A percentile compares a stretch with the other conserved stretches of the same genome.
Conservation (phyloP, 1,139 yeast genomes). For the Candida tropicalis region DNA sequence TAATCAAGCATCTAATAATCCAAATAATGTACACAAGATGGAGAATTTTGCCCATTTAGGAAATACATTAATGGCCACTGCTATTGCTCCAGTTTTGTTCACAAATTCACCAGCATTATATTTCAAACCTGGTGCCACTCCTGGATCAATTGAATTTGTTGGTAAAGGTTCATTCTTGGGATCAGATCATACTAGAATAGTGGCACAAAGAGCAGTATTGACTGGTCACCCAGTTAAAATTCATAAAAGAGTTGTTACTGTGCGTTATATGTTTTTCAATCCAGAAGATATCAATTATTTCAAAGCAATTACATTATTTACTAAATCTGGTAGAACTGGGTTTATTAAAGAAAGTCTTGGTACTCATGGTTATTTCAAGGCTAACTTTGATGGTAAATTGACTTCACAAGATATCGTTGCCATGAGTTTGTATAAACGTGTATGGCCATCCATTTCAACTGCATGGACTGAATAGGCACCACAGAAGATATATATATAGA, state of each 20-base stretch:
- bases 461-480: slow-evolving; percentile 27
- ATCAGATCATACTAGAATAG: slow-evolving; percentile 79
- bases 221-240: slow-evolving; percentile 97
- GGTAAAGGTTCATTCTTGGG: slow-evolving; percentile 92
- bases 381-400: slow-evolving; percentile 88
- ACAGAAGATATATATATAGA: slow-evolving; percentile 1
- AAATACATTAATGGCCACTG: slow-evolving; percentile 72
- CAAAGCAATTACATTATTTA: slow-evolving; percentile 89
- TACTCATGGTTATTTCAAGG: slow-evolving; percentile 97
- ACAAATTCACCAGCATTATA: slow-evolving; percentile 81
- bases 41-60: slow-evolving; percentile 86
- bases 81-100: slow-evolving; percentile 87
- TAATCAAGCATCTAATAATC: slow-evolving; percentile 74
- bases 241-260: slow-evolving; percentile 87
- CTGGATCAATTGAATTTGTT: slow-evolving; percentile 61
- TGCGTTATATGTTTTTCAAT: slow-evolving; percentile 97
- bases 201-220: slow-evolving; percentile 85
- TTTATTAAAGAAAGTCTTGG: slow-evolving; percentile 94
- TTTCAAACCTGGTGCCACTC: slow-evolving; percentile 47
- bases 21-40: slow-evolving; percentile 85
- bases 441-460: slow-evolving; percentile 71
- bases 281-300: slow-evolving; percentile 87
- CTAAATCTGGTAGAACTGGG: slow-evolving; percentile 91
- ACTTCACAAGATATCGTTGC: slow-evolving; percentile 92
- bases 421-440: slow-evolving; percentile 91